Evolutionary conservation across 1,284 basidiomycete genomes (phyloP).

Genomic region (Earliella scabrosa): DNA sequence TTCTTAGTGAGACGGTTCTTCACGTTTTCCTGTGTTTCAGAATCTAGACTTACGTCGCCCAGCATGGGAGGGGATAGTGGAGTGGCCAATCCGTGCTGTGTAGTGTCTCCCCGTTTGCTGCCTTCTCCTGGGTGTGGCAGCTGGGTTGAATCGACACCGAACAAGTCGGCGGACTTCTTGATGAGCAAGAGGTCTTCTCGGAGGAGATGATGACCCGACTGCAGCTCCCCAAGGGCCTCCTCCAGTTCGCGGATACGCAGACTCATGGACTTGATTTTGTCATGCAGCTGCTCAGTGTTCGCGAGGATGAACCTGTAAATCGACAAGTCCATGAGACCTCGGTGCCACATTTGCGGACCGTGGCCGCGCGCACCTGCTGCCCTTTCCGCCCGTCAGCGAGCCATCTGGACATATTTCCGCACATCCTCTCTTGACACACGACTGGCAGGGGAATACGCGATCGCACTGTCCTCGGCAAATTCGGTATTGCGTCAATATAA

Average conservation of each 20-base stretch:
- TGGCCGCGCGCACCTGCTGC: conserved; percentile 34
- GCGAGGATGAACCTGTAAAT: conserved; percentile 67
- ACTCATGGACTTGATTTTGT: conserved; percentile 61
- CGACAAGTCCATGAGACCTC: neutral
- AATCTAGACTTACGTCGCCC: conserved; percentile 23
- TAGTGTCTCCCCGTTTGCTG: conserved; percentile 30
- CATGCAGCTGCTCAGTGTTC: conserved; percentile 75
- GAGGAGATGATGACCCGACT: conserved; percentile 66
- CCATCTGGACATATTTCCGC: conserved; percentile 65
- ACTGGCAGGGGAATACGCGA: conserved; percentile 63
- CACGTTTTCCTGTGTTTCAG: neutral
- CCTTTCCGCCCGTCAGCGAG: conserved; percentile 39
- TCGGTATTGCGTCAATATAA: conserved; percentile 18
- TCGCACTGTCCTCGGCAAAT: conserved; percentile 48
- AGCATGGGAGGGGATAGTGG: conserved; percentile 33
- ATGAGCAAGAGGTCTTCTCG: conserved; percentile 52
- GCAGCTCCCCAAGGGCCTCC: conserved; percentile 59
- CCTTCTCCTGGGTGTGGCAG: conserved; percentile 16
- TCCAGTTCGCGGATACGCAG: conserved; percentile 69
- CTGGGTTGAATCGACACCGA: conserved; percentile 32
- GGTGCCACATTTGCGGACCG: neutral
- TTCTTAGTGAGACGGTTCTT: neutral
- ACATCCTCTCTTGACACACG: conserved; percentile 63
- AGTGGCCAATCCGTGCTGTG: conserved; percentile 14
- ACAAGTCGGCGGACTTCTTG: conserved; percentile 36